phyloP scores from a whole-genome alignment of 305 asterid genomes.

The Solanum hybrid region DNA sequence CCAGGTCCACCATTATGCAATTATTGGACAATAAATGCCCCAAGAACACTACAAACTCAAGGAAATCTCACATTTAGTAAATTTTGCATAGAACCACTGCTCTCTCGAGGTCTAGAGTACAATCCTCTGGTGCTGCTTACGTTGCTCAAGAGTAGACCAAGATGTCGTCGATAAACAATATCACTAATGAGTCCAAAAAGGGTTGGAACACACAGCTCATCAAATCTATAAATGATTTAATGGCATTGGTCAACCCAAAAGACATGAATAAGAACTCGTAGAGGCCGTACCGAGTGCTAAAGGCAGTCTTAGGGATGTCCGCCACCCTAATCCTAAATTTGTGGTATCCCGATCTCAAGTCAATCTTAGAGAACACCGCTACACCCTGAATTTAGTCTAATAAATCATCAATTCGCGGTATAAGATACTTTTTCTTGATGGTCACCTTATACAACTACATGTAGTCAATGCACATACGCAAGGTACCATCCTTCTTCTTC shows the following conservation, averaged over 20 bases:
- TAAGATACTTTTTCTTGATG: neutral
- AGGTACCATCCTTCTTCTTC: neutral
- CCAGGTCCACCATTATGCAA: no score
- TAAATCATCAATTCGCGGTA: neutral
- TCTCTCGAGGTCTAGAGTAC: neutral
- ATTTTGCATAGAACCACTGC: neutral
- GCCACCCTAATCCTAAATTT: neutral
- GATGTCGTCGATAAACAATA: neutral
- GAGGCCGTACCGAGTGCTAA: neutral
- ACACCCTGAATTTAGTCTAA: neutral
- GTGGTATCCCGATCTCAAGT: neutral
- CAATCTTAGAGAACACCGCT: neutral
- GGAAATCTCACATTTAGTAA: neutral
- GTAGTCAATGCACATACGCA: neutral
- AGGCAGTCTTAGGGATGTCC: neutral
- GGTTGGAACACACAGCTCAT: neutral
- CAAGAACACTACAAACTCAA: neutral
- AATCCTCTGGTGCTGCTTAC: neutral
- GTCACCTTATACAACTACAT: neutral
- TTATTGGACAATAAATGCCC: neutral
- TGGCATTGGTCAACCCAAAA: neutral
- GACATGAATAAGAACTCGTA: neutral
- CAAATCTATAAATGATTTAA: neutral
- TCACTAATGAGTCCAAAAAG: neutral
- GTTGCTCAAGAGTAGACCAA: neutral